phyloP scores from a whole-genome alignment of 352 stramenopile genomes.

The Pythium volutum region DNA sequence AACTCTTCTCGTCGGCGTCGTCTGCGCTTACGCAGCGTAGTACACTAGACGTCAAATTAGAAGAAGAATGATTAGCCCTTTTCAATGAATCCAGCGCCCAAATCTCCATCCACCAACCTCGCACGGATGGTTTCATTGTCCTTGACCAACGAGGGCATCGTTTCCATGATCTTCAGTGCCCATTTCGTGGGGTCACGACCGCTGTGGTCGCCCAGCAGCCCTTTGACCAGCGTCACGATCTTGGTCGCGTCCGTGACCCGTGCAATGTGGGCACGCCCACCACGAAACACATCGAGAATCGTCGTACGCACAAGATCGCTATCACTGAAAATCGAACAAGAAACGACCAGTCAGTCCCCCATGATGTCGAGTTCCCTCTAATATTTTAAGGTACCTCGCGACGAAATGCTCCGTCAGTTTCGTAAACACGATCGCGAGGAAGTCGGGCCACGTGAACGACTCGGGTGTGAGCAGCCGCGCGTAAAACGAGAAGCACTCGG shows the following conservation, averaged over 20 bases:
- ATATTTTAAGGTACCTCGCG: conserved; percentile 31
- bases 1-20: neutral
- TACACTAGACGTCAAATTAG: neutral
- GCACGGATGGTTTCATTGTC: conserved; percentile 27
- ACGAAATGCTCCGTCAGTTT: conserved; percentile 57
- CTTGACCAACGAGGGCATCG: conserved; percentile 39
- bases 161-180: conserved; percentile 38
- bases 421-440: conserved; percentile 47
- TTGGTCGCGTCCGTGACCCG: conserved; percentile 52
- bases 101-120: conserved; percentile 15
- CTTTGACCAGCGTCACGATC: conserved; percentile 7
- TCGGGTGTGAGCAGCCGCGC: conserved; percentile 47
- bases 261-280: conserved; percentile 34
- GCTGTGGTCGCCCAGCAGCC: conserved; percentile 19
- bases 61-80: neutral
- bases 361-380: no score
- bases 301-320: conserved; percentile 32
- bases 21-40: neutral
- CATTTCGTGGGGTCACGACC: conserved; percentile 9
- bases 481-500: conserved; percentile 56
- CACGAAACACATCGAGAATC: conserved; percentile 45
- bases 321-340: conserved; percentile 23
- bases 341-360: conserved; percentile 1
- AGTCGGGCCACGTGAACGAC: conserved; percentile 62
- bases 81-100: neutral